Percentiles rank a stretch among this genome's conserved stretches.
phyloP scores from a whole-genome alignment of 2,329 filamentous ascomycete species.

The Aspergillus fumigatiaffinis region DNA sequence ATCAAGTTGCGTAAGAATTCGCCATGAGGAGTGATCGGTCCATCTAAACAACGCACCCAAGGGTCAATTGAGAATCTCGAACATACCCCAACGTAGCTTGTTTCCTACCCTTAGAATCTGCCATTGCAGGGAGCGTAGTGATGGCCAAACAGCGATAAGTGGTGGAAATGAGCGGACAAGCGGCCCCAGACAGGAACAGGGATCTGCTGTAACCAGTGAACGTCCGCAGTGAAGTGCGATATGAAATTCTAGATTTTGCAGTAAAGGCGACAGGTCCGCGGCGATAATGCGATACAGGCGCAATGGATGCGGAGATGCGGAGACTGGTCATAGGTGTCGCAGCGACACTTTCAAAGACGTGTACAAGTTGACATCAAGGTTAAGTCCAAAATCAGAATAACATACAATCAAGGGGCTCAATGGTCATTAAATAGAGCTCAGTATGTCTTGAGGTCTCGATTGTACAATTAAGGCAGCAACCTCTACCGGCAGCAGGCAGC shows the following conservation, averaged over 20 bases:
- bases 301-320: conserved; percentile 7
- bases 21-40: not conserved
- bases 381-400: not conserved
- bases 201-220: not conserved
- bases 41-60: conserved; percentile 56
- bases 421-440: not conserved
- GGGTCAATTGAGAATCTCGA: conserved; percentile 65
- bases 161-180: not conserved
- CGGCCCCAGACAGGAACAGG: not conserved
- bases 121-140: conserved; percentile 7
- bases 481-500: conserved; percentile 1
- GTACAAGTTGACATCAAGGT: not conserved
- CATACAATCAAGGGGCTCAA: not conserved
- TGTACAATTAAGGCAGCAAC: conserved; percentile 6
- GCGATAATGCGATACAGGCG: conserved; percentile 5
- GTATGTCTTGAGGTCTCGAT: not conserved
- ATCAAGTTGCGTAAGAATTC: not conserved
- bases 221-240: not conserved
- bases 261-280: conserved; percentile 7
- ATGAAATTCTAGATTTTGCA: conserved; percentile 1
- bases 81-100: conserved; percentile 90
- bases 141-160: not conserved
- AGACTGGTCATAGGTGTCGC: conserved; percentile 15
- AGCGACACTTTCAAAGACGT: not conserved
- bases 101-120: conserved; percentile 43